phyloP scores from a whole-genome alignment of 257 asterid genomes.

The Gardenia jasminoides region DNA sequence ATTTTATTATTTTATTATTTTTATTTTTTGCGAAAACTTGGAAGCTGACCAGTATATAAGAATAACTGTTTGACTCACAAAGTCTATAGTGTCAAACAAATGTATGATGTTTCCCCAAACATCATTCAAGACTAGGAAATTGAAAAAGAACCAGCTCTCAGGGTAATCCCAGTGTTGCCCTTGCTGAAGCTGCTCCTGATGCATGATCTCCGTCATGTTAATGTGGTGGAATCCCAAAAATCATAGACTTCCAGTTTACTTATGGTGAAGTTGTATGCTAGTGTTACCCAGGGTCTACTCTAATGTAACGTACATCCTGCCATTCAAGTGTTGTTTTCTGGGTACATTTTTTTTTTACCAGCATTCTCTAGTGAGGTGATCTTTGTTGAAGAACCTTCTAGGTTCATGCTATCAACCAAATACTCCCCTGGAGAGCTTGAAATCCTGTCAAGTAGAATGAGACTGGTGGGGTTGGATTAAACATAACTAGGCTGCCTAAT shows the following conservation, averaged over 20 bases:
- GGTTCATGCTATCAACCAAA: background rate
- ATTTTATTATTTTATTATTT: too few species aligned
- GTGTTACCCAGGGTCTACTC: background rate
- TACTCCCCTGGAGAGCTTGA: background rate
- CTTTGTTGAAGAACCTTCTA: background rate
- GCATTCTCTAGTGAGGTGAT: background rate
- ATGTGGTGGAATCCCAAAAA: background rate
- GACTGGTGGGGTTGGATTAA: background rate
- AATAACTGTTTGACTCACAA: background rate
- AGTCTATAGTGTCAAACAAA: background rate
- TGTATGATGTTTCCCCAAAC: background rate
- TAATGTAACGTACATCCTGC: background rate
- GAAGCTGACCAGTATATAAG: background rate
- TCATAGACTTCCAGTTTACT: background rate
- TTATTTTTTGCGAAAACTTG: background rate
- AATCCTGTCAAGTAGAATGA: background rate
- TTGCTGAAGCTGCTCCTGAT: slow-evolving; percentile 9
- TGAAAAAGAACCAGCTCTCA: background rate
- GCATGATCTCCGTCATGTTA: background rate
- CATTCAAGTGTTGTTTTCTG: background rate
- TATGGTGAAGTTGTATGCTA: background rate
- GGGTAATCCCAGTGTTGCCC: background rate
- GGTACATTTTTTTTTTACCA: background rate
- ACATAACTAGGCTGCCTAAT: background rate
- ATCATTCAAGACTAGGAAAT: background rate